Evolutionary conservation across 345 rosid species (phyloP), one percentile per base, ranked within the genome.

Genomic region (Pistacia integerrima): DNA sequence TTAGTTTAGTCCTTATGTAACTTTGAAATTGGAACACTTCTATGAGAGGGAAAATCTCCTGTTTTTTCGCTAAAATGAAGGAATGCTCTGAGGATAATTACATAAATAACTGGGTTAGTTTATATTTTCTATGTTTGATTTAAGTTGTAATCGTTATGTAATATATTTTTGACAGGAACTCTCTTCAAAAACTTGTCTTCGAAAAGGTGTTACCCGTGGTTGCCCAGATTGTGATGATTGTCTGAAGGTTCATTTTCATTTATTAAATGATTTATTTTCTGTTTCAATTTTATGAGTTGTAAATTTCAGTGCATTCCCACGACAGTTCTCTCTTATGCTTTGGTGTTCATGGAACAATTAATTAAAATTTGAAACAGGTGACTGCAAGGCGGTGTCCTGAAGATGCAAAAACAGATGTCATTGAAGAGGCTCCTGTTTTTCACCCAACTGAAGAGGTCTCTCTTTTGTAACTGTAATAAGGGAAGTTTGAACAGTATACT

Each of bases 381-480:
- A 74, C 20, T 13, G 69, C 75, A 74, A 85, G 73, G 49, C 78
- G 78, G 84, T 73, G 54, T 69, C 85, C 68, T 41, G 85, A 75
- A 72, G 83, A 78, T 71, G 83, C 87, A 35, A 71, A 58, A 75
- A 74, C 69, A 11, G 58, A 78, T 73, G 74, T 77, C 64, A 85
- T 90, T 70, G 85, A 87, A 73, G 94, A 87, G 76, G 88, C 85
- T 84, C 91, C 94, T 64, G 82, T 89, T 56, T 90, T 87, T 75
- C 78, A 74, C 79, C 98, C 98, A 36, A 84, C 84, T 54, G 88
- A 89, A 69, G 85, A 90, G 97, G 97, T 93, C 57, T 74, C 63
- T 51, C 64, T 76, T 83, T 25, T 73, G 67, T 72, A 65, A 66
- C 51, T 64, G 48, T 69, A 46, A 68, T 71, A 70, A 51, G 62